phyloP scores from a whole-genome alignment of 1,284 basidiomycete species.

The Entoloma clypeatum region DNA sequence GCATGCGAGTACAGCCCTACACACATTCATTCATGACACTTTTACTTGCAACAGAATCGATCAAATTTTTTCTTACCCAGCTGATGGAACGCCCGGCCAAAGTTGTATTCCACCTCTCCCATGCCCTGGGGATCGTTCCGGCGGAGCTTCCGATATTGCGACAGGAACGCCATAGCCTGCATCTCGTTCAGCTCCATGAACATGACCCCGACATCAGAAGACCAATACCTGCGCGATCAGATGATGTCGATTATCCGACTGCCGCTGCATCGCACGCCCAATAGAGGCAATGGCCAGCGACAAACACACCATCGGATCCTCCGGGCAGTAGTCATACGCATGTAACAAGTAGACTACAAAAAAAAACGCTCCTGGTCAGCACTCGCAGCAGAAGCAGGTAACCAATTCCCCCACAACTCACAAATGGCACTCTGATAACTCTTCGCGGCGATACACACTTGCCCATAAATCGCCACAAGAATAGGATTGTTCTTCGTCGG shows the following conservation, averaged over 20 bases:
- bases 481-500: constrained; percentile 77
- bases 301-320: constrained; percentile 85
- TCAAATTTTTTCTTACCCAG: constrained; percentile 59
- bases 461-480: constrained; percentile 80
- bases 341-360: constrained; percentile 80
- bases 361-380: constrained; percentile 2
- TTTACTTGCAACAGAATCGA: neutral
- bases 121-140: constrained; percentile 42
- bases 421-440: constrained; percentile 91
- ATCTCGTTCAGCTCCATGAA: neutral
- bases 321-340: constrained; percentile 79
- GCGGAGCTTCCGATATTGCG: constrained; percentile 65
- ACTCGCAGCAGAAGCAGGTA: constrained; percentile 1
- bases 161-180: constrained; percentile 80
- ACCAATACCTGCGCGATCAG: constrained; percentile 65
- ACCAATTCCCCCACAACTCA: constrained; percentile 39
- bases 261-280: constrained; percentile 88
- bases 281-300: constrained; percentile 81
- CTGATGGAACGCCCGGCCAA: constrained; percentile 87
- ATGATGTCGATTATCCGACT: constrained; percentile 92
- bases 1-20: constrained; percentile 79
- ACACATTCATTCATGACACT: neutral
- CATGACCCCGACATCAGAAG: neutral
- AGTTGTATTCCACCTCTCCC: constrained; percentile 88
- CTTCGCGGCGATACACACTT: constrained; percentile 79